Evolutionary conservation across 495 filamentous ascomycete genomes (phyloP), one percentile per base, ranked within the genome.

Genomic region (Cryomyces minteri): DNA sequence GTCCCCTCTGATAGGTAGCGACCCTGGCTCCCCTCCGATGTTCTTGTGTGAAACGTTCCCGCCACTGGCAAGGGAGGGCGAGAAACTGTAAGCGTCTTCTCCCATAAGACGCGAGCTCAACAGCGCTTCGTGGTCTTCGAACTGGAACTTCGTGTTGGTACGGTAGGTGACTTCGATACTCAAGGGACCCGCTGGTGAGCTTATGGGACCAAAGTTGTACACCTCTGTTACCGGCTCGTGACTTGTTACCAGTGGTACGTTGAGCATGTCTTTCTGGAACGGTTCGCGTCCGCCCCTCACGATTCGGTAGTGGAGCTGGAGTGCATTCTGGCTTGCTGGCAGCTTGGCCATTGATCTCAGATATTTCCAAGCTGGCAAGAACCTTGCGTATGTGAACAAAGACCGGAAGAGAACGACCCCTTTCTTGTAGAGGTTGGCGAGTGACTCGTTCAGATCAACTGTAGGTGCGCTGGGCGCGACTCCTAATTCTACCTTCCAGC

Each of bases 101-200:
- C 85, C 84, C 75, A 94, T 88, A 56, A 90, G 86, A n/a, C 82
- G 79, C n/a, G 87, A 94, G 62, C 88, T 94, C 32, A 98, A 57
- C 14, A 95, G 61, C 4, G 87, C 78, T 62, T 98, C 90, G 0
- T 84, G 79, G 55, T 94, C 85, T 53, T 92, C 88, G 12, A 94
- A 76, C 12, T 83, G 76, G 64, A 98, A 95, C 51, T 82, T 84
- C 62, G 81, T 92, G 54, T 86, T 82, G 33, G 72, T 82, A 45
- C 90, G 83, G 60, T 90, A 94, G 6, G 76, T 72, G 18, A 94
- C 82, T 37, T 81, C 71, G 41, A 87, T 75, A 32, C 77, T 78
- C 51, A 98, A 80, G 31, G 80, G 74, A 28, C 90, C 90, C 11
- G 81, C 84, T 12, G 88, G 88, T 4, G 84, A 84, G 43, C 88